These are phyloP conservation scores for Pseudohyphozyma bogoriensis DNA, from an alignment of 768 basidiomycete species.

Conservation along the genomic window DNA sequence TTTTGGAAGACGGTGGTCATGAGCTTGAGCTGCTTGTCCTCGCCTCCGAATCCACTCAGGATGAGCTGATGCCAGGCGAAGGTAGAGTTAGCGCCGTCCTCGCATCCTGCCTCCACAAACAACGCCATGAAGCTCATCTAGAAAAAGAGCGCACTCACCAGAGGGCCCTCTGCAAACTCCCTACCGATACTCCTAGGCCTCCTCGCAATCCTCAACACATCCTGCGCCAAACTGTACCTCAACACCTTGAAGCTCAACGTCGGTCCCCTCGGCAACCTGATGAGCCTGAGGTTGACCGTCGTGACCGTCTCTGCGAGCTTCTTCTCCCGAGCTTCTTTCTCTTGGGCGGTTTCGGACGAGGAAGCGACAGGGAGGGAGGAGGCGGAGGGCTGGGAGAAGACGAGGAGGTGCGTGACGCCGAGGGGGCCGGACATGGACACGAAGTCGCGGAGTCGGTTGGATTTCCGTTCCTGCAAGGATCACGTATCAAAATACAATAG, in stretches of 20 bases:
- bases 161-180: conserved; percentile 82
- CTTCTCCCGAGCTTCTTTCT: conserved; percentile 25
- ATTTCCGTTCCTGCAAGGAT: conserved; percentile 64
- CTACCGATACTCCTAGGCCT: conserved; percentile 67
- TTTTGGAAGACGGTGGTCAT: conserved; percentile 94
- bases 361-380: background rate
- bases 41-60: conserved; percentile 66
- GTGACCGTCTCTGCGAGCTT: conserved; percentile 24
- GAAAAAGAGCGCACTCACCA: conserved; percentile 49
- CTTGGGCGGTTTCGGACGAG: conserved; percentile 2
- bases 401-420: conserved; percentile 82
- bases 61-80: conserved; percentile 55
- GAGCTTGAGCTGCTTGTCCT: conserved; percentile 70
- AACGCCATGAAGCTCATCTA: background rate
- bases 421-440: conserved; percentile 82
- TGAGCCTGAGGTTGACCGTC: conserved; percentile 56
- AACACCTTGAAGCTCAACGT: conserved; percentile 88
- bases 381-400: conserved; percentile 64
- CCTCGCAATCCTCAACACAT: conserved; percentile 57
- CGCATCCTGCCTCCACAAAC: background rate
- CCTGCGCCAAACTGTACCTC: conserved; percentile 82
- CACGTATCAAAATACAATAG: no score
- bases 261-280: conserved; percentile 79
- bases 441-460: conserved; percentile 89
- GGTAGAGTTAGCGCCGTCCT: background rate